A percentile compares a stretch with the other conserved stretches of the same genome.
phyloP scores from a whole-genome alignment of 2,329 filamentous ascomycete species.

The Talaromyces sp. region DNA sequence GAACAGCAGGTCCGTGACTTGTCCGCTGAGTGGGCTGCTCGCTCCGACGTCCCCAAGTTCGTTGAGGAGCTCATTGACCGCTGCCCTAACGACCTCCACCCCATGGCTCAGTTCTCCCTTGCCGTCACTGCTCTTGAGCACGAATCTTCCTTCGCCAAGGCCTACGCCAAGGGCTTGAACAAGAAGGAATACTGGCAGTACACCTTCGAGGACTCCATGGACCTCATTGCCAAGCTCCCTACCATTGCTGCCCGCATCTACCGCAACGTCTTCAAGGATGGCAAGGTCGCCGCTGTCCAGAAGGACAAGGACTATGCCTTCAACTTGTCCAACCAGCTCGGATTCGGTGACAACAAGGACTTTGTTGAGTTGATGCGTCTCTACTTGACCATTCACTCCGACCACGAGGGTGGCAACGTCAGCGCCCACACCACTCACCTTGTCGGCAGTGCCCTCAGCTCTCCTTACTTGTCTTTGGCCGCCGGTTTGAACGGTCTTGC shows the following conservation, averaged over 20 bases:
- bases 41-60: conserved; percentile 95
- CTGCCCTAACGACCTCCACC: conserved; percentile 97
- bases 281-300: conserved; percentile 92
- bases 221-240: conserved; percentile 98
- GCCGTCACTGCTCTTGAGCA: conserved; percentile 98
- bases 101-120: conserved; percentile 99
- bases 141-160: conserved; percentile 95
- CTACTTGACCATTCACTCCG: conserved; percentile 99
- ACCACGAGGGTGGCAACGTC: conserved; percentile 99
- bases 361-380: conserved; percentile 98
- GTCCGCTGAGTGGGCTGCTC: conserved; percentile 97
- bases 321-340: conserved; percentile 99
- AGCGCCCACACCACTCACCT: conserved; percentile 97
- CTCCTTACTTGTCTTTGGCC: conserved; percentile 92
- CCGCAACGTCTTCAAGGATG: conserved; percentile 99
- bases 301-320: conserved; percentile 99
- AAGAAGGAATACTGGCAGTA: conserved; percentile 99
- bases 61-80: conserved; percentile 99
- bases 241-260: conserved; percentile 98
- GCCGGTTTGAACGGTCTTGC: conserved; percentile 98
- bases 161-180: conserved; percentile 97
- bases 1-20: conserved; percentile 98
- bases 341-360: conserved; percentile 90
- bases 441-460: conserved; percentile 93
- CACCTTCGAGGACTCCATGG: conserved; percentile 99